phyloP scores from a whole-genome alignment of 1,284 basidiomycete species.

The Puccinia brachypodii region DNA sequence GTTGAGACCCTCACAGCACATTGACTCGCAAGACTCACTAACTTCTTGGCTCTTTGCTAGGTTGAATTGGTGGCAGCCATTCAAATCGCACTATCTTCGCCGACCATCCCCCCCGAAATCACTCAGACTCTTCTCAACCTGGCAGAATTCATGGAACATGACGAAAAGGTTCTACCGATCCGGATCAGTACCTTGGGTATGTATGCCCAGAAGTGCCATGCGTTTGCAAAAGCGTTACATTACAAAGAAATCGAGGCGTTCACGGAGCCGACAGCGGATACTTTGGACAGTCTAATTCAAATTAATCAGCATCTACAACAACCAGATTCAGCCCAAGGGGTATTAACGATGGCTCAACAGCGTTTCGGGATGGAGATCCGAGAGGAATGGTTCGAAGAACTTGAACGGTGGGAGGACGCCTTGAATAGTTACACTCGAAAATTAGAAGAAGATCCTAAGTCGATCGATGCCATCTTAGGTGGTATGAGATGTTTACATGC shows the following conservation, averaged over 20 bases:
- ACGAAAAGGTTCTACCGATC: conserved; percentile 93
- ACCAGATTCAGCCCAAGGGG: conserved; percentile 93
- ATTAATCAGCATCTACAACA: conserved; percentile 98
- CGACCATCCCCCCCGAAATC: conserved; percentile 79
- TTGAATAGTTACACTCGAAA: conserved; percentile 45
- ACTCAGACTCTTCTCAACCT: conserved; percentile 92
- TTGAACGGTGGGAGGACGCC: conserved; percentile 96
- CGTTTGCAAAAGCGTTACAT: conserved; percentile 96
- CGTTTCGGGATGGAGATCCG: conserved; percentile 57
- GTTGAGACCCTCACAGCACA: conserved; percentile 50
- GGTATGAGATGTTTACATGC: conserved; percentile 96
- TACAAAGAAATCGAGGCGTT: conserved; percentile 99
- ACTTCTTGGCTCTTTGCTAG: conserved; percentile 59
- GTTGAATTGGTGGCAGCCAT: conserved; percentile 91
- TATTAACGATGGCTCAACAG: conserved; percentile 70
- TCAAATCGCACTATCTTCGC: conserved; percentile 79
- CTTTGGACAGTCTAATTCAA: conserved; percentile 91
- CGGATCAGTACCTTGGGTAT: conserved; percentile 90
- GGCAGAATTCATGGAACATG: conserved; percentile 99
- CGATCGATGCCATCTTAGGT: conserved; percentile 65
- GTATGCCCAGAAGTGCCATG: conserved; percentile 85
- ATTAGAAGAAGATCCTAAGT: conserved; percentile 46
- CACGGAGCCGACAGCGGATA: conserved; percentile 76
- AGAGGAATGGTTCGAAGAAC: conserved; percentile 79
- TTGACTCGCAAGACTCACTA: neutral